Percentiles rank a stretch among this genome's conserved stretches.
These are phyloP conservation scores for Rosa lucieae DNA, from an alignment of 306 rosid species.

Conservation along the genomic window DNA sequence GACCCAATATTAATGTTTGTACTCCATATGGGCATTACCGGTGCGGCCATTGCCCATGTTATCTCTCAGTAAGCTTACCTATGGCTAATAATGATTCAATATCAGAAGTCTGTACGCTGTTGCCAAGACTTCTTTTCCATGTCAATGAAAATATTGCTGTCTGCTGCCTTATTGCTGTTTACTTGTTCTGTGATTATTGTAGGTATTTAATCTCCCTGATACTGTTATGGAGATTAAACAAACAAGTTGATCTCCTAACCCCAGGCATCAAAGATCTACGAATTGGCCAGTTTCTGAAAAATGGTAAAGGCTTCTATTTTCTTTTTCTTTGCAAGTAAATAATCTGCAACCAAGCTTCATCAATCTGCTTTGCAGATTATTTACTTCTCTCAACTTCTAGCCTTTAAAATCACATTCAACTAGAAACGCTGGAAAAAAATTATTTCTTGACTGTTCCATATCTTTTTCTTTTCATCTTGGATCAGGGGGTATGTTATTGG, in stretches of 20 bases:
- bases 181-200: slow-evolving; percentile 19
- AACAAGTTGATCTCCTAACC: slow-evolving; percentile 65
- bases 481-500: too few species aligned
- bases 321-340: not conserved
- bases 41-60: slow-evolving; percentile 85
- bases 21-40: slow-evolving; percentile 57
- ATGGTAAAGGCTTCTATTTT: slow-evolving; percentile 38
- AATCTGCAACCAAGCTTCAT: not conserved
- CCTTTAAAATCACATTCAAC: not conserved
- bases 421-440: not conserved
- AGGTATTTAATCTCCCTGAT: slow-evolving; percentile 70
- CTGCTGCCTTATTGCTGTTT: not conserved
- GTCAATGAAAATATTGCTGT: not conserved
- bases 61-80: slow-evolving; percentile 64
- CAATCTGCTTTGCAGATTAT: not conserved
- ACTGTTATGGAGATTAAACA: slow-evolving; percentile 66
- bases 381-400: not conserved
- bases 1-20: slow-evolving; percentile 70
- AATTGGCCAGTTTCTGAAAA: slow-evolving; percentile 68
- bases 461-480: too few species aligned
- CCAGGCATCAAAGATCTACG: slow-evolving; percentile 62
- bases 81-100: slow-evolving; percentile 4
- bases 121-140: slow-evolving; percentile 4
- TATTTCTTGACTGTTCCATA: too few species aligned
- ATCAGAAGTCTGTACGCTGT: not conserved